Base-by-base conservation (phyloP, 139 green algal genomes). In the Dunaliella primolecta region DNA sequence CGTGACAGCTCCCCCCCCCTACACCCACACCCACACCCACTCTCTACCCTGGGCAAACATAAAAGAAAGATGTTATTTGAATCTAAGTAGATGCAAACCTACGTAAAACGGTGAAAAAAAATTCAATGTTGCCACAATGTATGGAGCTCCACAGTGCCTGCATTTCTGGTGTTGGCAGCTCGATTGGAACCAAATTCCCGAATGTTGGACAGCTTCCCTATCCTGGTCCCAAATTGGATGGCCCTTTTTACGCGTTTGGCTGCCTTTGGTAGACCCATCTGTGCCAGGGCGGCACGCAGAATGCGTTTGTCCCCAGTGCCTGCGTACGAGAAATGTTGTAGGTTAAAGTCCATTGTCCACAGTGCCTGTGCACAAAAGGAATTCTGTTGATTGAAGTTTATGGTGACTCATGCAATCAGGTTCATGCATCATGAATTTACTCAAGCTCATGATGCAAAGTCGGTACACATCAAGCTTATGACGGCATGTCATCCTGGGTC, bases 201-300 rank as follows among this genome's bases (percentile, higher is more conserved):
- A 34, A 83, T 21, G 89, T 99, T 99, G 31, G 89, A 83, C 33
- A 91, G 86, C 86, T 95, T 95, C 21, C 94, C 92, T 27, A 99
- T 93, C n/a, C 94, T 88, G 25, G 46, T 96, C 29, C 96, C 96
- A 86, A 99, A 98, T 89, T 99, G 96, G 70, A 98, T 98, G 25
- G 96, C 96, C 0, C 96, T 91, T 90, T 99, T 99, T 1, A 91
- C 88, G 0, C 95, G 88, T 1, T 11, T 81, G 1, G 96, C 92
- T 21, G 95, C 92, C 1, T 84, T 35, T 0, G 87, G 88, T 71
- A 98, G 88, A 0, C 96, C 95, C 64, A 96, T 87, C 56, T 30
- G 34, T 15, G 76, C 36, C 77, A 97, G 85, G 1, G 87, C 89
- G 7, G 88, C 75, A 0, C 96, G 89, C 77, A 99, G 87, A n/a